Conservation (phyloP, 306 rosid species). For the Acacia acuminata region DNA sequence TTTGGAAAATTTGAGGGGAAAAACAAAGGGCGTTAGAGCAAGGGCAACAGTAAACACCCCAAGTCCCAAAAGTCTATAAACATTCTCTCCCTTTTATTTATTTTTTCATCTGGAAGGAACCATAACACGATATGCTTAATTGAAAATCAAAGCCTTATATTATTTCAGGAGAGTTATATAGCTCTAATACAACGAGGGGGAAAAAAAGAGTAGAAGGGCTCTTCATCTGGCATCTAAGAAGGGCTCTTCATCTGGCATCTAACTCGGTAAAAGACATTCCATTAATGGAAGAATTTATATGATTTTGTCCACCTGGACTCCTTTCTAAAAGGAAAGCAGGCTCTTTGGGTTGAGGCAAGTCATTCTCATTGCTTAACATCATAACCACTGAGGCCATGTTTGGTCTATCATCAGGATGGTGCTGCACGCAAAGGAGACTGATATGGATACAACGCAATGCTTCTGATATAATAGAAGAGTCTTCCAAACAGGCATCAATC, state of each 20-base stretch:
- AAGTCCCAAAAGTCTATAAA: too few species aligned
- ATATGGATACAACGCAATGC: constrained; percentile 42
- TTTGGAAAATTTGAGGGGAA: too few species aligned
- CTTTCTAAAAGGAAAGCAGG: constrained; percentile 25
- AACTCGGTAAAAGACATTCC: background rate
- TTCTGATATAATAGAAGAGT: background rate
- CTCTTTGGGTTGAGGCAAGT: constrained; percentile 43
- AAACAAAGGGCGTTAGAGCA: too few species aligned
- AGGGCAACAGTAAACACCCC: too few species aligned
- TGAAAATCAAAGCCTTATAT: too few species aligned
- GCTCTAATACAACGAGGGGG: too few species aligned
- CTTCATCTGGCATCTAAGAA: too few species aligned
- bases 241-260: constrained; percentile 21
- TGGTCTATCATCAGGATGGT: constrained; percentile 50
- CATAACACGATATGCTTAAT: too few species aligned
- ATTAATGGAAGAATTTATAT: constrained; percentile 17
- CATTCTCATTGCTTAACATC: constrained; percentile 42
- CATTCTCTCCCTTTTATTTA: too few species aligned
- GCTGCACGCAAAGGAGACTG: constrained; percentile 54
- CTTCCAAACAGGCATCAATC: constrained; percentile 23
- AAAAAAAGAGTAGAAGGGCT: too few species aligned
- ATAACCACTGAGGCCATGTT: constrained; percentile 43
- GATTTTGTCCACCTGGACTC: background rate
- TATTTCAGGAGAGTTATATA: too few species aligned
- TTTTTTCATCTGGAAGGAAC: too few species aligned